A percentile compares a stretch with the other conserved stretches of the same genome.
Evolutionary conservation across 2,329 filamentous ascomycete genomes (phyloP).

Genomic region (Fusarium longipes): DNA sequence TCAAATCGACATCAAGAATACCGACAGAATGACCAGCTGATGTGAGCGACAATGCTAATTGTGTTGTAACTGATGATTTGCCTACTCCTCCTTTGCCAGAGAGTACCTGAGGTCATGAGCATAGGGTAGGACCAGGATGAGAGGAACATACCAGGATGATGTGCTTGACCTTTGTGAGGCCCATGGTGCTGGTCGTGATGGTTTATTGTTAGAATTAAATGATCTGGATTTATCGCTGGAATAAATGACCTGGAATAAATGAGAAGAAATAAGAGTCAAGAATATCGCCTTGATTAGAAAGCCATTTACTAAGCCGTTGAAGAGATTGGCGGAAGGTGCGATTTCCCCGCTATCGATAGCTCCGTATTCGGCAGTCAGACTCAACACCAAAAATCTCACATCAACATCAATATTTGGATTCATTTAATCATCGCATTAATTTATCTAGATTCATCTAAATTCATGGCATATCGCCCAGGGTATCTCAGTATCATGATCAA

Average conservation of each 20-base stretch:
- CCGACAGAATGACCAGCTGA: slow-evolving; percentile 89
- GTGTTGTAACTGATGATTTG: slow-evolving; percentile 97
- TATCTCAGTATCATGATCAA: slow-evolving; percentile 20
- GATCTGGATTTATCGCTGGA: no score
- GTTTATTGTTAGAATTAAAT: no score
- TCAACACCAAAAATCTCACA: neutral
- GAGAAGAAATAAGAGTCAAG: no score
- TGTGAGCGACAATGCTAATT: slow-evolving; percentile 89
- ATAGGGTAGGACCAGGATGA: slow-evolving; percentile 9
- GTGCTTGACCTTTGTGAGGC: slow-evolving; percentile 72
- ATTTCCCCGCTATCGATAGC: slow-evolving; percentile 32
- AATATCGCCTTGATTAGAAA: slow-evolving; percentile 42
- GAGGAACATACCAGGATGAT: slow-evolving; percentile 66
- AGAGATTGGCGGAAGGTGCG: slow-evolving; percentile 35
- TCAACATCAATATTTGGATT: neutral
- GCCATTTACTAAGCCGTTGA: slow-evolving; percentile 44
- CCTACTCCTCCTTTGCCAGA: slow-evolving; percentile 98
- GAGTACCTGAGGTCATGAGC: slow-evolving; percentile 67
- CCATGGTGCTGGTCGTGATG: slow-evolving; percentile 45
- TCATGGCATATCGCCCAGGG: slow-evolving; percentile 6
- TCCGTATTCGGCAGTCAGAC: slow-evolving; percentile 10
- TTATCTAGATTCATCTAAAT: no score
- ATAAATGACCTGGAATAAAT: no score
- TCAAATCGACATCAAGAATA: slow-evolving; percentile 95
- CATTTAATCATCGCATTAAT: neutral